A percentile compares a stretch with the other conserved stretches of the same genome.
Evolutionary conservation across 352 stramenopile genomes (phyloP).

Genomic region (Lagenidium sp.): DNA sequence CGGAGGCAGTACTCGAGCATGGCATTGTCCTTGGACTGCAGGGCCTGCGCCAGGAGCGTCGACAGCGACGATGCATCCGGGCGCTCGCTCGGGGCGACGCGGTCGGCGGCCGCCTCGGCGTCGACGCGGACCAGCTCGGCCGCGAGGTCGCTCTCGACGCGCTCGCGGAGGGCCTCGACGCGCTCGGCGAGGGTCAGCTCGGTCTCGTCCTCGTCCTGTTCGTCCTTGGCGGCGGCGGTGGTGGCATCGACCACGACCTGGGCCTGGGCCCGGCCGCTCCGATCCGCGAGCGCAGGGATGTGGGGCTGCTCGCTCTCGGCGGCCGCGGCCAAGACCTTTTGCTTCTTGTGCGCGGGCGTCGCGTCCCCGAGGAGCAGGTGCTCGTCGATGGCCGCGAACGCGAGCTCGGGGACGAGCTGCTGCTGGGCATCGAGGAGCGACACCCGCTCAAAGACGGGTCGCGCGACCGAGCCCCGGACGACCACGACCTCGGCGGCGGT

Average conservation of each 20-base stretch:
- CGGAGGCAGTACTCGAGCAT: conserved; percentile 80
- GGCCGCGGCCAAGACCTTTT: conserved; percentile 29
- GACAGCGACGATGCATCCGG: conserved; percentile 78
- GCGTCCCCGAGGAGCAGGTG: conserved; percentile 45
- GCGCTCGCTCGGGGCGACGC: conserved; percentile 24
- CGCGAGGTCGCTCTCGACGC: conserved; percentile 62
- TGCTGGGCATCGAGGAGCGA: conserved; percentile 46
- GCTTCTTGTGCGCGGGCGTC: conserved; percentile 45
- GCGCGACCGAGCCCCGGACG: conserved; percentile 59
- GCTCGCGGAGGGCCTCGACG: conserved; percentile 65
- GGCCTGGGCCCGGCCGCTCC: conserved; percentile 40
- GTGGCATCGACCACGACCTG: conserved; percentile 59
- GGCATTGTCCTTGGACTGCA: conserved; percentile 83
- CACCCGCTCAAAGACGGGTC: conserved; percentile 72
- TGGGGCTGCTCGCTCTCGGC: conserved; percentile 47
- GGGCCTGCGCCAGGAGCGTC: conserved; percentile 71
- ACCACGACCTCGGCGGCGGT: conserved; percentile 32
- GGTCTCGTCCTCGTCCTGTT: conserved; percentile 37
- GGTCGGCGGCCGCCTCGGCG: conserved; percentile 26
- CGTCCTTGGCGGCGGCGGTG: conserved; percentile 19
- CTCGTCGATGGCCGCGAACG: conserved; percentile 53
- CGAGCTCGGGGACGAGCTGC: conserved; percentile 44
- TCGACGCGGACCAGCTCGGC: conserved; percentile 41
- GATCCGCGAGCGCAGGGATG: conserved; percentile 64
- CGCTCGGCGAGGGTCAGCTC: conserved; percentile 68